phyloP scores from a whole-genome alignment of 306 rosid genomes.

The Astragalus membranaceus region DNA sequence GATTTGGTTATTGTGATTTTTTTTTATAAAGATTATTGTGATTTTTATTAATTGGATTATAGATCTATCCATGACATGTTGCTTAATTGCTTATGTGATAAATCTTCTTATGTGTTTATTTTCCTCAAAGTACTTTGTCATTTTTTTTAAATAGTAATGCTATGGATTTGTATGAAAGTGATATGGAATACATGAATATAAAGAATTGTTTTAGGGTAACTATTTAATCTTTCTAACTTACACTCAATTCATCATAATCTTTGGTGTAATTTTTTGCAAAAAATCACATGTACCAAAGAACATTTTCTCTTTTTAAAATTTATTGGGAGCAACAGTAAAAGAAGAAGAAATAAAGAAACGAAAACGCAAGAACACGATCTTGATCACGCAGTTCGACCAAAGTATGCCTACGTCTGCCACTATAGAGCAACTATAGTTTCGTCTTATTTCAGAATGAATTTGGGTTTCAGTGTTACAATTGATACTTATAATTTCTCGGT shows the following conservation, averaged over 20 bases:
- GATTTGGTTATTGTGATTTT: conserved; percentile 3
- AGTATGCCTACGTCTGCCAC: too few species aligned
- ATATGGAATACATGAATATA: background rate
- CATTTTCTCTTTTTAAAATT: background rate
- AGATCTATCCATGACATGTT: too few species aligned
- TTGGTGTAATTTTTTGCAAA: too few species aligned
- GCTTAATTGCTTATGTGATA: background rate
- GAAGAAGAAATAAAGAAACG: too few species aligned
- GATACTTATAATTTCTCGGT: too few species aligned
- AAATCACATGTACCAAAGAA: background rate
- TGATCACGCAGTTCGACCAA: too few species aligned
- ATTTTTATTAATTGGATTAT: too few species aligned
- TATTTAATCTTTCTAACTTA: background rate
- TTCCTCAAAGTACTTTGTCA: background rate
- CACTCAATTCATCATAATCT: background rate
- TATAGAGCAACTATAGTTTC: too few species aligned
- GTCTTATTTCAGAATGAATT: too few species aligned
- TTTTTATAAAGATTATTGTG: background rate
- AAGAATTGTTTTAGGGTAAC: background rate
- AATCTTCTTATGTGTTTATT: background rate
- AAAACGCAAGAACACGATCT: too few species aligned
- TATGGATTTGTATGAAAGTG: background rate
- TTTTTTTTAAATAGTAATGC: background rate
- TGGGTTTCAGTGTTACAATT: too few species aligned
- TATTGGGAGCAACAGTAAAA: background rate